Evolutionary conservation across 78 protist species (phyloP).

Genomic region (Acrasis kona): DNA sequence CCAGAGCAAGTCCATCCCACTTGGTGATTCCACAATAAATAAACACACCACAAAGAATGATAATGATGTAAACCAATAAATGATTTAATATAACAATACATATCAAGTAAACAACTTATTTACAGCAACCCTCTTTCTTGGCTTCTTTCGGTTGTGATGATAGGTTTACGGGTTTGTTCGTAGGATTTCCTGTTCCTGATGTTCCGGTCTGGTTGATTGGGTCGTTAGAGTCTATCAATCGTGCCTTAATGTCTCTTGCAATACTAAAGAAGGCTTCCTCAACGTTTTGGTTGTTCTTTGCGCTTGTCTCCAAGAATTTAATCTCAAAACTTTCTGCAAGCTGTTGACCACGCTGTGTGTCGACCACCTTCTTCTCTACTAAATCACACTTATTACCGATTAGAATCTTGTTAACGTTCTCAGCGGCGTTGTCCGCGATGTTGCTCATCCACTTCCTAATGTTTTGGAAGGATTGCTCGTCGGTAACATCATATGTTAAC

Average conservation of each 20-base stretch:
- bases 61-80: no score
- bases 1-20: no score
- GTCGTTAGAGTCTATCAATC: not conserved
- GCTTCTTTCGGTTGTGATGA: no score
- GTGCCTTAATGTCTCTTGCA: conserved; percentile 49
- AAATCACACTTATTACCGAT: conserved; percentile 94
- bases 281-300: conserved; percentile 95
- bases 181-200: not conserved
- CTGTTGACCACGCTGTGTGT: conserved; percentile 67
- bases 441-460: conserved; percentile 87
- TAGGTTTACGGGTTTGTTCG: no score
- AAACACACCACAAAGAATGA: no score
- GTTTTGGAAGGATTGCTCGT: conserved; percentile 57
- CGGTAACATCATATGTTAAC: conserved; percentile 91
- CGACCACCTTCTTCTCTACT: conserved; percentile 81
- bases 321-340: conserved; percentile 34
- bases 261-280: conserved; percentile 94
- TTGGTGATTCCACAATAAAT: no score
- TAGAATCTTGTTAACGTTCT: conserved; percentile 85
- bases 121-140: no score
- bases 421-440: conserved; percentile 89
- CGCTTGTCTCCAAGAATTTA: conserved; percentile 95
- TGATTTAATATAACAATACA: no score
- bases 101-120: no score
- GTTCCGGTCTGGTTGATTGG: not conserved